Evolutionary conservation across 805 yeast genomes (phyloP), one percentile per base, ranked within the genome.

Genomic region (Wickerhamiella slavikovae): DNA sequence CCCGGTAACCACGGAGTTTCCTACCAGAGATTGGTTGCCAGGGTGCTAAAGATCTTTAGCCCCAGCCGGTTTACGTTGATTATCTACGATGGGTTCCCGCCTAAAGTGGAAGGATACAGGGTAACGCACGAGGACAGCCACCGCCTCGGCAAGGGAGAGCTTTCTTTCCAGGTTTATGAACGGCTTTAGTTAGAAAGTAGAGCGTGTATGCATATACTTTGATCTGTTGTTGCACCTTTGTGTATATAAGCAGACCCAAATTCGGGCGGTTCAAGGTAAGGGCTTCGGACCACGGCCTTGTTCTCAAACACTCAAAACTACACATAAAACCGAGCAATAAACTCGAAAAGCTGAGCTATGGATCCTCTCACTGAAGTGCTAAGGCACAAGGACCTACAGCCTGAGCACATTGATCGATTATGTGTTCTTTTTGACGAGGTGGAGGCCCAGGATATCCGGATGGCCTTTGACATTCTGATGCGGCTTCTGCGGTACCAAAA

Each of bases 61-160:
- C 96, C 96, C 2, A 68, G 69, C 14, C 71, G 68, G 45, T 80
- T 85, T 45, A 67, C 71, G 4, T 54, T 67, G 30, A 68, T 69
- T 32, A 48, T 50, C 31, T 46, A 58, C 17, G 48, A 48, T n/a
- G 44, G 25, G n/a, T n/a, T n/a, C n/a, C n/a, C n/a, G n/a, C n/a
- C n/a, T n/a, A n/a, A n/a, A n/a, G n/a, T n/a, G n/a, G n/a, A n/a
- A 24, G 13, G 27, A 24, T 14, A 24, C 31, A 20, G 24, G 28
- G 11, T 18, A 17, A n/a, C n/a, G n/a, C n/a, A n/a, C n/a, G n/a
- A n/a, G n/a, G n/a, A n/a, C n/a, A n/a, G n/a, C n/a, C n/a, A n/a
- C n/a, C n/a, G n/a, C n/a, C n/a, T n/a, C n/a, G n/a, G n/a, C n/a
- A n/a, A n/a, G n/a, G n/a, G n/a, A n/a, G n/a, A n/a, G n/a, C n/a